phyloP scores from a whole-genome alignment of 2,329 filamentous ascomycete genomes.

The Pseudogymnoascus sp. region DNA sequence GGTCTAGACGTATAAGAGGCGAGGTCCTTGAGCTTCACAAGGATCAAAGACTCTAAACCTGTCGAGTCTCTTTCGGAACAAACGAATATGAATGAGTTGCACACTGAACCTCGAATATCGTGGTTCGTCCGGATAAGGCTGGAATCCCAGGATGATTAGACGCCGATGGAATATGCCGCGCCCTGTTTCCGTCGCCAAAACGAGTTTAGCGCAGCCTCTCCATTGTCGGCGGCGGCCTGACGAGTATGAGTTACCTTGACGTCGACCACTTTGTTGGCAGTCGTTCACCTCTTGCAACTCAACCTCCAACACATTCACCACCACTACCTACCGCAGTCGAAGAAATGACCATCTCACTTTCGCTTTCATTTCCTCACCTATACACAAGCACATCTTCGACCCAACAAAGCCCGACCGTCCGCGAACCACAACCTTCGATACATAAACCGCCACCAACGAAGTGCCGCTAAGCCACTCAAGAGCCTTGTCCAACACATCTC shows the following conservation, averaged over 20 bases:
- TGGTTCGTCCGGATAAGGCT: constrained; percentile 9
- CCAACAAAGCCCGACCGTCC: not conserved
- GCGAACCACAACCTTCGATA: not conserved
- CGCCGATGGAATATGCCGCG: constrained; percentile 3
- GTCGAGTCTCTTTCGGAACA: not conserved
- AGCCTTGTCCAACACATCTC: constrained; percentile 19
- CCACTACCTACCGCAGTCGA: constrained; percentile 7
- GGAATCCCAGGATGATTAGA: constrained; percentile 8
- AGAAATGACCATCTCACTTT: constrained; percentile 9
- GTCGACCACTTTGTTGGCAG: constrained; percentile 4
- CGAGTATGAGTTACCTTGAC: constrained; percentile 9
- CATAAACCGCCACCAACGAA: constrained; percentile 10
- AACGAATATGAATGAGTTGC: not conserved
- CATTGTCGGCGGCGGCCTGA: not conserved
- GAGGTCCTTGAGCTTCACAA: not conserved
- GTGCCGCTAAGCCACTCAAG: constrained; percentile 8
- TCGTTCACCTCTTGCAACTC: not conserved
- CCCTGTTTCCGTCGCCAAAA: not conserved
- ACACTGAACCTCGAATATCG: not conserved
- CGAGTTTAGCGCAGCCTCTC: constrained; percentile 6
- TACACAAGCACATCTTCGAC: constrained; percentile 10
- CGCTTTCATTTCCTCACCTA: constrained; percentile 7
- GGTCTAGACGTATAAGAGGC: not conserved
- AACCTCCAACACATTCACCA: constrained; percentile 4
- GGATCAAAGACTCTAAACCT: not conserved